Evolutionary conservation across 192 early-diverging fungal genomes (phyloP).

Genomic region (Geranomyces variabilis): DNA sequence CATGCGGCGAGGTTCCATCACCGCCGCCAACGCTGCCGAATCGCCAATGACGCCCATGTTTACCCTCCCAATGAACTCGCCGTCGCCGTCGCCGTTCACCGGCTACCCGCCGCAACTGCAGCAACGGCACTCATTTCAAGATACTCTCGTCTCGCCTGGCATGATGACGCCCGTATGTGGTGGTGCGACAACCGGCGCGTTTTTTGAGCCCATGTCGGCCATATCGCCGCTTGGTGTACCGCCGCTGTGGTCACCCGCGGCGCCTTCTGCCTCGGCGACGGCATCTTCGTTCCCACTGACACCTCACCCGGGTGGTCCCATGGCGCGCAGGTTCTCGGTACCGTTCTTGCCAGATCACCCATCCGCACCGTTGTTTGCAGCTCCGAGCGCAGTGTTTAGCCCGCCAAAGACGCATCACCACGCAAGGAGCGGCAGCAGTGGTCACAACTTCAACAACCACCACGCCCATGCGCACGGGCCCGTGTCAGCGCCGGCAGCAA

Average conservation of each 20-base stretch:
- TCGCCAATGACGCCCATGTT: constrained; percentile 6
- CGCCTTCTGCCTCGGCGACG: neutral
- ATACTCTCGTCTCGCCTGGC: neutral
- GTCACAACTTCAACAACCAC: neutral
- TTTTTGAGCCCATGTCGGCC: neutral
- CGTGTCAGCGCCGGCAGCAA: neutral
- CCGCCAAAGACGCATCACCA: neutral
- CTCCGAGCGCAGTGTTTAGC: constrained; percentile 1
- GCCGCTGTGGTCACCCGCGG: neutral
- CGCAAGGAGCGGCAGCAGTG: neutral
- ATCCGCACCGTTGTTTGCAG: constrained; percentile 9
- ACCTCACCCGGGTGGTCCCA: neutral
- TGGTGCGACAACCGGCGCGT: neutral
- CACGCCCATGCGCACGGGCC: neutral
- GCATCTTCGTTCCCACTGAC: too few relatives aligned
- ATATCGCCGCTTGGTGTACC: neutral
- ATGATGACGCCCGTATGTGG: neutral
- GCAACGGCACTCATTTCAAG: too few relatives aligned
- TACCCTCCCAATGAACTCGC: neutral
- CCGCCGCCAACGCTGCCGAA: neutral
- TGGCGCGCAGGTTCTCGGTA: constrained; percentile 7
- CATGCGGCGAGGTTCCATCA: neutral
- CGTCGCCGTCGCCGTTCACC: too few relatives aligned
- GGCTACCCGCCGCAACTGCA: too few relatives aligned
- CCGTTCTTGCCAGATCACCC: constrained; percentile 3